Conservation (phyloP, 176 grass and related monocot genomes). For the Juncus effusus region DNA sequence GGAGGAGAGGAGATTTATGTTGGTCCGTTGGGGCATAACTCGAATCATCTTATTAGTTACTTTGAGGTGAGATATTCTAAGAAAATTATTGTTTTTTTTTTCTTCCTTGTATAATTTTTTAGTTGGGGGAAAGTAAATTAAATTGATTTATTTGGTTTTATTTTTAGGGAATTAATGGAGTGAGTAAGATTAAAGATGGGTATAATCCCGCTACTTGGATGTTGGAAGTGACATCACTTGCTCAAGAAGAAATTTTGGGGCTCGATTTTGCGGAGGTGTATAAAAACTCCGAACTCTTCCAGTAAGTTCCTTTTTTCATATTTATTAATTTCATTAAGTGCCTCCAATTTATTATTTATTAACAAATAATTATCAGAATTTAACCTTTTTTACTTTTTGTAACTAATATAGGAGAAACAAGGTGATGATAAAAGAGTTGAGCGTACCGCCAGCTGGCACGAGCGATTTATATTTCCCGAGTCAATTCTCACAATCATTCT, state of each 20-base stretch:
- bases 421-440: constrained; percentile 37
- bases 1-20: constrained; percentile 68
- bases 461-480: constrained; percentile 48
- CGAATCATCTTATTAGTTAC: constrained; percentile 42
- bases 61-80: constrained; percentile 41
- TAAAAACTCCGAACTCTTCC: constrained; percentile 55
- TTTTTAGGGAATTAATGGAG: constrained; percentile 40
- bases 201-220: constrained; percentile 74
- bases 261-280: constrained; percentile 40
- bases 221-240: constrained; percentile 56
- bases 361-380: background rate
- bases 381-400: constrained; percentile 11
- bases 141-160: background rate
- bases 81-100: background rate
- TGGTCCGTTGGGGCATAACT: constrained; percentile 49
- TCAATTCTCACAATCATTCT: constrained; percentile 45
- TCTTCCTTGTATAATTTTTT: background rate
- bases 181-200: constrained; percentile 52
- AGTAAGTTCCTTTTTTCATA: constrained; percentile 25
- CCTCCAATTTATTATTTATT: background rate
- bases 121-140: background rate
- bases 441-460: constrained; percentile 35
- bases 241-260: constrained; percentile 50
- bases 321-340: background rate
- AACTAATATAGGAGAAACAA: constrained; percentile 57